phyloP scores from a whole-genome alignment of 164 flowering plant species.

The Aristolochia californica region DNA sequence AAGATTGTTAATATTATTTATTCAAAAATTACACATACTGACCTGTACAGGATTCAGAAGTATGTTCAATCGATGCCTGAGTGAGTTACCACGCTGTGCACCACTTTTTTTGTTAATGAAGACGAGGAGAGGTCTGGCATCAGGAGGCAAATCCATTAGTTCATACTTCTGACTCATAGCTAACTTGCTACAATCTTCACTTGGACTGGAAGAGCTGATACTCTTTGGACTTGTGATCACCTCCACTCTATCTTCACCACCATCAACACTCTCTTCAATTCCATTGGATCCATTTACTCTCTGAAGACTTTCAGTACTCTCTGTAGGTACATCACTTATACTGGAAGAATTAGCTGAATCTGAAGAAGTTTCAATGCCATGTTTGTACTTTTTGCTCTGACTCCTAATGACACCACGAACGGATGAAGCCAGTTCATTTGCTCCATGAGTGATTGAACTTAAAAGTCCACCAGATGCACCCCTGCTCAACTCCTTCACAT shows the following conservation, averaged over 20 bases:
- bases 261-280: constrained; percentile 40
- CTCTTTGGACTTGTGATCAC: constrained; percentile 29
- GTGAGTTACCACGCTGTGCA: constrained; percentile 81
- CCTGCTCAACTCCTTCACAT: constrained; percentile 53
- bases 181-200: constrained; percentile 42
- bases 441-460: constrained; percentile 92
- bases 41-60: constrained; percentile 97
- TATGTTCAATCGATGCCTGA: constrained; percentile 64
- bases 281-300: constrained; percentile 31
- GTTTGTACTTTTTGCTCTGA: constrained; percentile 68
- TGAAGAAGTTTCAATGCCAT: constrained; percentile 44
- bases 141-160: constrained; percentile 71
- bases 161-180: constrained; percentile 55
- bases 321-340: constrained; percentile 38
- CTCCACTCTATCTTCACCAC: constrained; percentile 29
- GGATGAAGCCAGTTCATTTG: constrained; percentile 90
- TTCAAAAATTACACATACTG: constrained; percentile 1
- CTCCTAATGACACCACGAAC: constrained; percentile 72
- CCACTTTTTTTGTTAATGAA: constrained; percentile 97
- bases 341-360: constrained; percentile 37
- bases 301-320: constrained; percentile 35
- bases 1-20: not conserved
- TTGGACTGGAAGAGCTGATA: constrained; percentile 33
- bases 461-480: constrained; percentile 50
- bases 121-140: constrained; percentile 84